These are phyloP conservation scores for Microthlaspi erraticum DNA, from an alignment of 345 rosid genomes.

Conservation along the genomic window DNA sequence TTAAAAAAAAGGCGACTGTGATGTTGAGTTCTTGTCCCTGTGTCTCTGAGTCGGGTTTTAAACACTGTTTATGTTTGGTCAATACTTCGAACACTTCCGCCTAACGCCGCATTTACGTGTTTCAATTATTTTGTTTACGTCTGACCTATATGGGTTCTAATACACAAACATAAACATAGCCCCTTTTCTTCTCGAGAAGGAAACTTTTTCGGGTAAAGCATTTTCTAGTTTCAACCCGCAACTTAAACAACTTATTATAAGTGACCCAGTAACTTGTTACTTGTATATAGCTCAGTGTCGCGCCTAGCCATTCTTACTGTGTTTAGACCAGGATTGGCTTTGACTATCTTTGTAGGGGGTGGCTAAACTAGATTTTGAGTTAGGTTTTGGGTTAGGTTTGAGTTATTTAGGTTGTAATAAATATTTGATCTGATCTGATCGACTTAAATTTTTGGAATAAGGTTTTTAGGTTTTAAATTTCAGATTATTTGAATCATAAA, in stretches of 20 bases:
- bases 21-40: constrained; percentile 46
- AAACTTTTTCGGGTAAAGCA: too few species aligned
- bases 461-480: too few species aligned
- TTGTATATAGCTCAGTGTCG: neutral
- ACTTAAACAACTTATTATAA: neutral
- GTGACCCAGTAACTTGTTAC: neutral
- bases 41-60: constrained; percentile 36
- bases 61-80: constrained; percentile 41
- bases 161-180: neutral
- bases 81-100: constrained; percentile 23
- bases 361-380: too few species aligned
- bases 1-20: constrained; percentile 4
- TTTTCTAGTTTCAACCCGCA: too few species aligned
- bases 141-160: neutral
- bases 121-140: neutral
- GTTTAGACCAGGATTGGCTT: neutral
- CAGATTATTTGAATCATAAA: too few species aligned
- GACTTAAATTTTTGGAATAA: too few species aligned
- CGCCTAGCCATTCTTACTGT: neutral
- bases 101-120: constrained; percentile 20
- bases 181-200: neutral
- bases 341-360: neutral
- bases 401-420: too few species aligned
- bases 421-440: too few species aligned
- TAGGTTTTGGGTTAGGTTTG: too few species aligned